phyloP scores from a whole-genome alignment of 2,329 filamentous ascomycete genomes.

The Pseudocercospora eumusae region DNA sequence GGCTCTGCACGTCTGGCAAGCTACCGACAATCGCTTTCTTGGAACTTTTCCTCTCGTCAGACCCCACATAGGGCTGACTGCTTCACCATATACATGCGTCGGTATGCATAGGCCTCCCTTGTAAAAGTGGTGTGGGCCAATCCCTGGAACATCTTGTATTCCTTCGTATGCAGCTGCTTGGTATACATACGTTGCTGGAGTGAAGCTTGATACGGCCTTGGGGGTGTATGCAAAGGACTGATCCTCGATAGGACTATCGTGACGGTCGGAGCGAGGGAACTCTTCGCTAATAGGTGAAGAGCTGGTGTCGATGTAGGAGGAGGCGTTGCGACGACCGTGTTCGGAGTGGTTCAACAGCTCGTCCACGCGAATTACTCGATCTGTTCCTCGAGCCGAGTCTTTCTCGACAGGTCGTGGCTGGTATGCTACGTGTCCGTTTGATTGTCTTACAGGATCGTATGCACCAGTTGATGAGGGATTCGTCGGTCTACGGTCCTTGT shows the following conservation, averaged over 20 bases:
- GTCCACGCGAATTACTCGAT: slow-evolving; percentile 4
- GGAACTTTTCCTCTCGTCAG: slow-evolving; percentile 22
- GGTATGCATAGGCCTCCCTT: slow-evolving; percentile 19
- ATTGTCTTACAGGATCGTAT: background rate
- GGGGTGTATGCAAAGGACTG: background rate
- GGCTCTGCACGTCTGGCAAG: slow-evolving; percentile 18
- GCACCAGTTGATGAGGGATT: background rate
- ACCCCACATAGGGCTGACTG: slow-evolving; percentile 10
- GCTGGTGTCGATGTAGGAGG: background rate
- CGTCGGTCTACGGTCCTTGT: background rate
- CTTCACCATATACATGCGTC: slow-evolving; percentile 18
- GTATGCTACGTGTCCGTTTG: background rate
- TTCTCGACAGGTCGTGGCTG: background rate
- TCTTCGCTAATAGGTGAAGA: background rate
- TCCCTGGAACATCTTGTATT: slow-evolving; percentile 14
- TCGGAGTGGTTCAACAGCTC: slow-evolving; percentile 2
- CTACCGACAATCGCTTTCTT: slow-evolving; percentile 22
- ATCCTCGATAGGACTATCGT: slow-evolving; percentile 9
- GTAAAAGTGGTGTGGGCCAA: slow-evolving; percentile 12
- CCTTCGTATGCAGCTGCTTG: slow-evolving; percentile 20
- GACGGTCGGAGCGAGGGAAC: background rate
- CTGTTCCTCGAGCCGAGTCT: background rate
- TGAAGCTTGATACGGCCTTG: slow-evolving; percentile 5
- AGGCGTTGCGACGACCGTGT: background rate
- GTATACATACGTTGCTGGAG: slow-evolving; percentile 21